Evolutionary conservation across 495 filamentous ascomycete species (phyloP), one percentile per base, ranked within the genome.

Genomic region (Penicillium argentinense): DNA sequence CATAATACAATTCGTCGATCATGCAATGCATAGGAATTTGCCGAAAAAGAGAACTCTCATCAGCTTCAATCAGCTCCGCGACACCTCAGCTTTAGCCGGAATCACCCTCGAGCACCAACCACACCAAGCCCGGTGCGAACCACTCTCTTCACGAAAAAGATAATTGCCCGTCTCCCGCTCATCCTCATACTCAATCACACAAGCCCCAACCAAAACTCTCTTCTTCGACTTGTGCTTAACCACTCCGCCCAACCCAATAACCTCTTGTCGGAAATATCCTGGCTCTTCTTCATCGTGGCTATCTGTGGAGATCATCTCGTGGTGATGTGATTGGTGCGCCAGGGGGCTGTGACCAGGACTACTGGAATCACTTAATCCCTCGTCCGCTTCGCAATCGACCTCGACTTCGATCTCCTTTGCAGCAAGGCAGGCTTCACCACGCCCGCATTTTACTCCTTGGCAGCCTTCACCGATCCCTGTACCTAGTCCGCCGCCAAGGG

Each of bases 381-480:
- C 83, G 36, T 84, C 79, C 21, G 80, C 80, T 54, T 88, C 86
- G 57, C 86, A 88, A 58, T 92, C 89, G 5, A 84, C 84, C 53
- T 92, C 88, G 12, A 91, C 74, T 62, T 92, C 89, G 11, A 86
- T 82, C 53, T 86, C 84, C 43, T 80, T 68, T 0, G 82, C 83
- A 1, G 82, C 87, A 22, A 87, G 79, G 66, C 91, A 96, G 5
- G 69, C 58, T 11, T 69, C 69, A 22, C 81, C 85, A 13, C 87
- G 80, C 0, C 88, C 89, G 61, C 91, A 96, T 53, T 87, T 81
- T 3, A 95, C 87, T 29, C 91, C 89, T 50, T 91, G 84, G 57
- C 87, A 81, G 43, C 90, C 91, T 57, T 95, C 89, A 30, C 89
- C 88, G 37, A 93, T 91, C 12, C 91, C 91, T 2, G 86, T 89